These are phyloP conservation scores for Paecilomyces dactylethromorphus DNA, from an alignment of 2,329 filamentous ascomycete species.

Conservation along the genomic window DNA sequence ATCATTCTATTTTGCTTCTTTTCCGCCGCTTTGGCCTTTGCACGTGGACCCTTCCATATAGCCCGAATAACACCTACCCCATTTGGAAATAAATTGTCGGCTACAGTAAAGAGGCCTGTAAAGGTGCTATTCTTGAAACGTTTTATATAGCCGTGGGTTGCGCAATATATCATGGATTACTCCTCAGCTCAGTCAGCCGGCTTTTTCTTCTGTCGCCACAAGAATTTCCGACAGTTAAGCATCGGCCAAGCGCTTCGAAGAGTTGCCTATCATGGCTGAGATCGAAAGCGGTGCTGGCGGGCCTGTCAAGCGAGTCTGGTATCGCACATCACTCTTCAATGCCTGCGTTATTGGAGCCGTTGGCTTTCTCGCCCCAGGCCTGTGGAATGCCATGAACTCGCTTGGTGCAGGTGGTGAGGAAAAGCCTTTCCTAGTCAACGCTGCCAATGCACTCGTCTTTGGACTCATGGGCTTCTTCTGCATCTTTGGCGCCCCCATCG, in stretches of 20 bases:
- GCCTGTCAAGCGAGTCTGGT: conserved; percentile 27
- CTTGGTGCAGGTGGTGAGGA: conserved; percentile 49
- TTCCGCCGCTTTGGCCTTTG: neutral
- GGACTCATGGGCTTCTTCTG: conserved; percentile 36
- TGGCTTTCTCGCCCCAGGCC: conserved; percentile 36
- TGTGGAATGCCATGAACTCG: conserved; percentile 53
- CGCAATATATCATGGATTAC: neutral
- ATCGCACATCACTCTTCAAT: conserved; percentile 45
- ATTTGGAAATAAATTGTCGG: neutral
- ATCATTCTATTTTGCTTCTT: neutral
- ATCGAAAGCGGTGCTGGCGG: neutral
- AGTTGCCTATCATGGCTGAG: neutral
- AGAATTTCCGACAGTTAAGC: neutral
- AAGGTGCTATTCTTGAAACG: neutral
- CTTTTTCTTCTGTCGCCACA: neutral
- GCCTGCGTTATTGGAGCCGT: conserved; percentile 45
- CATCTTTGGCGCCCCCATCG: conserved; percentile 42
- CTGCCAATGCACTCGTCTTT: conserved; percentile 48
- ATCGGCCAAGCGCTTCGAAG: neutral
- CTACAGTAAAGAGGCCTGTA: neutral
- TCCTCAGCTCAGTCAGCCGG: neutral
- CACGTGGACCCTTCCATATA: neutral
- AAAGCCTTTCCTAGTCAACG: conserved; percentile 47
- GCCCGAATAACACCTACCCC: neutral
- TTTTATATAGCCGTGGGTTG: neutral